Conservation (phyloP, 805 yeast genomes). For the Saturnispora galanensis region DNA sequence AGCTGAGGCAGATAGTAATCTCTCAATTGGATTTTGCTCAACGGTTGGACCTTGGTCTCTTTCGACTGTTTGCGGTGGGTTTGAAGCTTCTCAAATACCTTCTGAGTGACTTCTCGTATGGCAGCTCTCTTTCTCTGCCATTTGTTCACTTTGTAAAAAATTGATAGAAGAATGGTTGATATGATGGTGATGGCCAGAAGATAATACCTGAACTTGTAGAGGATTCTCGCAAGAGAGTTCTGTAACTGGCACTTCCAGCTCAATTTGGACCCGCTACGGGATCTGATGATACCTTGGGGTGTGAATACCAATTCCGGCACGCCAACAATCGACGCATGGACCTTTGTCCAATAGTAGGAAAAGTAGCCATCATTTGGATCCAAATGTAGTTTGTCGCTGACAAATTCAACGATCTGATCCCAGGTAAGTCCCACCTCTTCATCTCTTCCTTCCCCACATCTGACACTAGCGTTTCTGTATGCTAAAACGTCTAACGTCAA, state of each 20-base stretch:
- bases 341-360: constrained; percentile 22
- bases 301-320: constrained; percentile 16
- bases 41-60: constrained; percentile 33
- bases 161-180: constrained; percentile 1
- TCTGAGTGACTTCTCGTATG: constrained; percentile 36
- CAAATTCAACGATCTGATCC: constrained; percentile 49
- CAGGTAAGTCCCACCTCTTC: constrained; percentile 37
- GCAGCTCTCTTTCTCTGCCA: constrained; percentile 31
- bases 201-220: constrained; percentile 18
- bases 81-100: constrained; percentile 42
- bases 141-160: constrained; percentile 29
- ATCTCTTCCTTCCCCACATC: constrained; percentile 26
- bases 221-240: constrained; percentile 15
- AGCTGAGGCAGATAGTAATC: constrained; percentile 42
- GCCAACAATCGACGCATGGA: constrained; percentile 9
- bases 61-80: constrained; percentile 32
- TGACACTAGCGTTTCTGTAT: constrained; percentile 54
- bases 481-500: constrained; percentile 59
- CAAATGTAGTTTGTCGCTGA: constrained; percentile 40
- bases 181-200: constrained; percentile 12
- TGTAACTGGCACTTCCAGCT: constrained; percentile 22
- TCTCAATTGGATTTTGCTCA: constrained; percentile 65
- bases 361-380: constrained; percentile 15
- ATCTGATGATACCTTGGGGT: constrained; percentile 15
- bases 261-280: constrained; percentile 22